Evolutionary conservation across 495 filamentous ascomycete species (phyloP).

Genomic region (Pseudotulostoma volvatum): DNA sequence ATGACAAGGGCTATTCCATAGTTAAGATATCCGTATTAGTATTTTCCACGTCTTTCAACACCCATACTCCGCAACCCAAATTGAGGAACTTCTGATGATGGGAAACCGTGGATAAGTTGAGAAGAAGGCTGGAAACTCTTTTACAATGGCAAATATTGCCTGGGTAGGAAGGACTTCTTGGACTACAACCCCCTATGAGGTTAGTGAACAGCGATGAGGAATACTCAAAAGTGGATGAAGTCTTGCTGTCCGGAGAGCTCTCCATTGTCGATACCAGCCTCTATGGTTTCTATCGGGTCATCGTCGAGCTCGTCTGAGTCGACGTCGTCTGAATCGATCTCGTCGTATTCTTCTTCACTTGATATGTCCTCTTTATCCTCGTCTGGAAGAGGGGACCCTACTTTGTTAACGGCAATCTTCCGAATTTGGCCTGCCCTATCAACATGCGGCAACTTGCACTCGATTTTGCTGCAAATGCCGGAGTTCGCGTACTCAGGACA

Average conservation of each 20-base stretch:
- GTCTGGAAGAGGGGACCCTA: slow-evolving; percentile 7
- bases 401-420: slow-evolving; percentile 35
- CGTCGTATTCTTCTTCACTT: slow-evolving; percentile 64
- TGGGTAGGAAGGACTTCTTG: too few species aligned
- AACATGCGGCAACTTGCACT: slow-evolving; percentile 73
- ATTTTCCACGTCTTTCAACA: too few species aligned
- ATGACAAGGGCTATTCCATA: too few species aligned
- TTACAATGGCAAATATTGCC: too few species aligned
- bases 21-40: too few species aligned
- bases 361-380: slow-evolving; percentile 53
- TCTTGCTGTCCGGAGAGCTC: slow-evolving; percentile 51
- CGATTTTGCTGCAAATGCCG: slow-evolving; percentile 65
- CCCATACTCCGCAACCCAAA: too few species aligned
- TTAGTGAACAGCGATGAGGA: not conserved
- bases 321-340: slow-evolving; percentile 68
- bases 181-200: not conserved
- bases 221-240: slow-evolving; percentile 41
- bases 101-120: too few species aligned
- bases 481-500: slow-evolving; percentile 92
- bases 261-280: slow-evolving; percentile 27
- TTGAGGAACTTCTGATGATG: too few species aligned
- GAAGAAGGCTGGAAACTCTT: too few species aligned
- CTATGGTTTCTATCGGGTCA: slow-evolving; percentile 32
- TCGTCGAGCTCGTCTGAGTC: slow-evolving; percentile 80
- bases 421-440: slow-evolving; percentile 65